A percentile compares a stretch with the other conserved stretches of the same genome.
These are phyloP conservation scores for Zygosaccharomyces pseudobailii DNA, from an alignment of 1,139 yeast species.

Conservation along the genomic window DNA sequence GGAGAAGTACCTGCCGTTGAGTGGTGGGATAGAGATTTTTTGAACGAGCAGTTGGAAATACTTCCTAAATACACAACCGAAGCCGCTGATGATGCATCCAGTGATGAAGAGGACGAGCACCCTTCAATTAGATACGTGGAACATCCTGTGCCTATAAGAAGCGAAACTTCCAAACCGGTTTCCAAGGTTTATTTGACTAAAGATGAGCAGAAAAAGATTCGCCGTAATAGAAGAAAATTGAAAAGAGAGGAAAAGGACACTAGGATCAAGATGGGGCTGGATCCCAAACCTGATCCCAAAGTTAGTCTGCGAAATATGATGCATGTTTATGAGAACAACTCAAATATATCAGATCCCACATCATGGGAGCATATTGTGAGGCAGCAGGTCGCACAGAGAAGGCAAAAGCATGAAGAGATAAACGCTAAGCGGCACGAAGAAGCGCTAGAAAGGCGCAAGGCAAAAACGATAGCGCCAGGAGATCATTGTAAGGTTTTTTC, in stretches of 20 bases:
- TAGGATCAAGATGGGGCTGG: conserved; percentile 71
- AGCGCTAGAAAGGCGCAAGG: conserved; percentile 15
- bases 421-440: conserved; percentile 51
- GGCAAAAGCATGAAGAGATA: conserved; percentile 51
- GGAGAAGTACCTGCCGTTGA: conserved; percentile 22
- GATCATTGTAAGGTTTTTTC: conserved; percentile 57
- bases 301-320: conserved; percentile 76
- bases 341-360: conserved; percentile 88
- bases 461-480: background rate
- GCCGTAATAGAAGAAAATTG: conserved; percentile 66
- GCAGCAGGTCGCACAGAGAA: conserved; percentile 62
- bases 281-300: conserved; percentile 87
- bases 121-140: conserved; percentile 51
- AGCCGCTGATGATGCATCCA: conserved; percentile 20
- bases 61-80: conserved; percentile 20
- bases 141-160: conserved; percentile 74
- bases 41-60: conserved; percentile 14
- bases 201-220: conserved; percentile 66
- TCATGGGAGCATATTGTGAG: conserved; percentile 71
- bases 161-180: conserved; percentile 46
- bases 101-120: conserved; percentile 21
- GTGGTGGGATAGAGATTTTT: conserved; percentile 33
- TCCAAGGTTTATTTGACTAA: conserved; percentile 64
- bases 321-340: conserved; percentile 73
- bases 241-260: conserved; percentile 70